Evolutionary conservation across 1,284 basidiomycete genomes (phyloP), one percentile per base, ranked within the genome.

Genomic region (Vanrija humicola): DNA sequence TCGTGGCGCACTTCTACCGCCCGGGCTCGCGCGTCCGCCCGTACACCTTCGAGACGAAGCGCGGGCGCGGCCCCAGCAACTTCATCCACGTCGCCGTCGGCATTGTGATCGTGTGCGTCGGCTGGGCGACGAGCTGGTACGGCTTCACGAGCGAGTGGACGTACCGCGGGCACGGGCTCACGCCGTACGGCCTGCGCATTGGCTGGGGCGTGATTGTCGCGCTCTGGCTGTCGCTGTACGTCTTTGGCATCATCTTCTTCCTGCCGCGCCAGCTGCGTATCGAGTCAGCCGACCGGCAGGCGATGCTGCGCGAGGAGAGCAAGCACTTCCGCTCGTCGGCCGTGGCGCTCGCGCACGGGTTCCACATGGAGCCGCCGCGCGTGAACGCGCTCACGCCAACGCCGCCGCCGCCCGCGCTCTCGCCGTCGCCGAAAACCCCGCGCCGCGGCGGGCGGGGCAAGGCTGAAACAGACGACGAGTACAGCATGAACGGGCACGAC

Each of bases 1-100:
- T 79, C 4, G 61, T 84, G 55, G 82, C 86, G 52, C 86, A 88
- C 68, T 82, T 72, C 54, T 62, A 56, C 56, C 58, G 62, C 46
- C 46, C 52, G n/a, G 46, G 52, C 21, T 18, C 19, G 39, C 23
- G 44, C 38, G 46, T 42, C 19, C 52, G 38, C 14, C 14, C 38
- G 10, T 55, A 52, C 25, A 54, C 52, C 10, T 57, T 65, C 34
- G 60, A 61, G 43, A 63, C 63, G 0, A 52, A 59, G 25, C 61
- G 64, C 8, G 69, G 67, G 0, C 53, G 69, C 42, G 69, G 67
- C 5, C 67, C 67, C 10, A 52, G 54, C 16, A 73, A 71, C 51
- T 69, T 63, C 52, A 19, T 68, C 3, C 72, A 73, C 43, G 65
- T 73, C 48, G 43, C 48, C 4, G 28, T 69, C 1, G 72, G 72